Percentiles rank a stretch among this genome's conserved stretches.
Evolutionary conservation across 192 early-diverging fungal genomes (phyloP).

Genomic region (Umbelopsis isabellina): DNA sequence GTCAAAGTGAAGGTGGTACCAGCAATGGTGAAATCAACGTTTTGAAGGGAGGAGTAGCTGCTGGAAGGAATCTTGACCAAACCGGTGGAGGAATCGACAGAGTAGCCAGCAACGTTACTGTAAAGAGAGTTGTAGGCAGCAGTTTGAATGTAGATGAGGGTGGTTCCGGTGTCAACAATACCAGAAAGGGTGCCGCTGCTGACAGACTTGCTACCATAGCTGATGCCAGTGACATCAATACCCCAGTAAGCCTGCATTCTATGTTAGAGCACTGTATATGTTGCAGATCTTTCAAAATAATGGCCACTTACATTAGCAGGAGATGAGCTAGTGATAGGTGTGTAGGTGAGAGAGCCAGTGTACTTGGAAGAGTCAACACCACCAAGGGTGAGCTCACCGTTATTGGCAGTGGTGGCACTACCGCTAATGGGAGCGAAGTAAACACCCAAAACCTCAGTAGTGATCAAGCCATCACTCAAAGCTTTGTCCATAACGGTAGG

Average conservation of each 20-base stretch:
- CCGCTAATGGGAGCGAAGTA: slow-evolving; percentile 44
- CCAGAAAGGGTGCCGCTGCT: slow-evolving; percentile 17
- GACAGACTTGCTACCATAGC: slow-evolving; percentile 27
- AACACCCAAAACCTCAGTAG: slow-evolving; percentile 47
- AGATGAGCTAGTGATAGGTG: slow-evolving; percentile 29
- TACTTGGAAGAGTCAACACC: slow-evolving; percentile 48
- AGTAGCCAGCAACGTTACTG: slow-evolving; percentile 24
- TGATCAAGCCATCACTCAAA: slow-evolving; percentile 27
- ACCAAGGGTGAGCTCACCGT: slow-evolving; percentile 51
- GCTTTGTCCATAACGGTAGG: slow-evolving; percentile 33
- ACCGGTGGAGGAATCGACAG: slow-evolving; percentile 20
- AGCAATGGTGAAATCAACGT: slow-evolving; percentile 33
- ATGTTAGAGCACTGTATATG: background rate
- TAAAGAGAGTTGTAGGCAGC: slow-evolving; percentile 18
- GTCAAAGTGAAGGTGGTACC: slow-evolving; percentile 27
- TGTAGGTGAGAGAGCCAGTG: slow-evolving; percentile 50
- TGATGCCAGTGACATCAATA: slow-evolving; percentile 28
- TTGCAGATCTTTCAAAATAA: background rate
- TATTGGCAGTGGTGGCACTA: slow-evolving; percentile 37
- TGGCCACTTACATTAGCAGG: slow-evolving; percentile 21
- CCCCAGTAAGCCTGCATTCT: slow-evolving; percentile 31
- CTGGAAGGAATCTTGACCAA: slow-evolving; percentile 32
- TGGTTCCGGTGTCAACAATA: slow-evolving; percentile 44
- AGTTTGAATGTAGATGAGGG: slow-evolving; percentile 30
- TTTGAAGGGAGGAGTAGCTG: slow-evolving; percentile 24